Percentiles rank a stretch among this genome's conserved stretches.
Evolutionary conservation across 495 filamentous ascomycete species (phyloP).

Genomic region (Evansstolkia leycettana): DNA sequence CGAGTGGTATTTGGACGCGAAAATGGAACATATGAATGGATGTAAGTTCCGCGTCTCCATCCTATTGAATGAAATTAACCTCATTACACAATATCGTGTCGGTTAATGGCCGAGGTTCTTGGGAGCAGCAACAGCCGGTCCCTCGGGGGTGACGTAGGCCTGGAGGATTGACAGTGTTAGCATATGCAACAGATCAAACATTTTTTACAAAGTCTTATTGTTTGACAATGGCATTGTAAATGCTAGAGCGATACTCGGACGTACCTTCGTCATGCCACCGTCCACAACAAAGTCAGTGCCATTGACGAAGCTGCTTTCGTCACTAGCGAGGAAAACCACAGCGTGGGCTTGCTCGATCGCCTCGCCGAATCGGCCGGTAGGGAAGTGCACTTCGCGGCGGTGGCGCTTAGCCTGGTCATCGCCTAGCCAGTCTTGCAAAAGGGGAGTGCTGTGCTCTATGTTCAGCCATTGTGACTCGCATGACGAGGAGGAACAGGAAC

Average conservation of each 20-base stretch:
- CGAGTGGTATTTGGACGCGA: too few species aligned
- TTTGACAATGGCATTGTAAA: too few species aligned
- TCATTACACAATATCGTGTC: background rate
- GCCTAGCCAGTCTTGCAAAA: conserved; percentile 94
- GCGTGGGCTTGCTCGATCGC: conserved; percentile 91
- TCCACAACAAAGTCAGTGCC: conserved; percentile 93
- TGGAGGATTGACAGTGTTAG: conserved; percentile 8
- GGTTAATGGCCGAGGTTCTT: conserved; percentile 44
- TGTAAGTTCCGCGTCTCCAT: too few species aligned
- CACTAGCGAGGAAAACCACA: conserved; percentile 85
- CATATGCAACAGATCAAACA: too few species aligned
- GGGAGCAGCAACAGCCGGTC: conserved; percentile 57
- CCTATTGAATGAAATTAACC: too few species aligned
- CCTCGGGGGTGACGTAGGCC: conserved; percentile 89
- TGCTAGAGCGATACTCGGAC: too few species aligned
- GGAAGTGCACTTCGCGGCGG: conserved; percentile 89
- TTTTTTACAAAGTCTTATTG: too few species aligned
- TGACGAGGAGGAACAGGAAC: background rate
- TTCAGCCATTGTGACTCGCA: too few species aligned
- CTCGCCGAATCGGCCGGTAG: conserved; percentile 88
- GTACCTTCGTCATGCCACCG: conserved; percentile 79
- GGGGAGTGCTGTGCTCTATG: conserved; percentile 38
- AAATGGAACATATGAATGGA: too few species aligned
- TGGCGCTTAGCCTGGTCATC: conserved; percentile 74
- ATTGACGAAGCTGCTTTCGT: conserved; percentile 90